Evolutionary conservation across 1,139 yeast genomes (phyloP).

Genomic region (Lizanozyma gosingica): DNA sequence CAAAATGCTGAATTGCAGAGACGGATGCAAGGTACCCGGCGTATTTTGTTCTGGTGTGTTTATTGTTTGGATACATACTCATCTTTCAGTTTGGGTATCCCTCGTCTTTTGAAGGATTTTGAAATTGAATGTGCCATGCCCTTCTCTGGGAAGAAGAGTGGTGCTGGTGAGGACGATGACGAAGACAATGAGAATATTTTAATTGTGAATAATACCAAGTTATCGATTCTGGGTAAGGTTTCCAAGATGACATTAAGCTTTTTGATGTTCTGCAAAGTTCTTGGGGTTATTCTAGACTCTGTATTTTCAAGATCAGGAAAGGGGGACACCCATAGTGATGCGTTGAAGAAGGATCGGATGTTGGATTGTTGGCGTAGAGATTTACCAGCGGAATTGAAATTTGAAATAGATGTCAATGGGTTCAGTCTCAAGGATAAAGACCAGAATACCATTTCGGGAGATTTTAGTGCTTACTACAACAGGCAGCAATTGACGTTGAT

Average conservation of each 20-base stretch:
- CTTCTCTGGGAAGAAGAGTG: slow-evolving; percentile 45
- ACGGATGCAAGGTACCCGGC: slow-evolving; percentile 69
- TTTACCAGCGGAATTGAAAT: slow-evolving; percentile 51
- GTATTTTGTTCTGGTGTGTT: slow-evolving; percentile 78
- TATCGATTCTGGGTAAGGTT: slow-evolving; percentile 63
- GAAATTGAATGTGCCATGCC: slow-evolving; percentile 87
- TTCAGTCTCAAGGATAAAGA: slow-evolving; percentile 31
- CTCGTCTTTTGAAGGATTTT: slow-evolving; percentile 66
- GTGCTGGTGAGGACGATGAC: slow-evolving; percentile 22
- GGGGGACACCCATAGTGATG: slow-evolving; percentile 26
- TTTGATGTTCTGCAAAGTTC: slow-evolving; percentile 63
- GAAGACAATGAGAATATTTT: slow-evolving; percentile 44
- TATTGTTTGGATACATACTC: slow-evolving; percentile 72
- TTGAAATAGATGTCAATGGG: slow-evolving; percentile 64
- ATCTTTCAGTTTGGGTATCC: slow-evolving; percentile 73
- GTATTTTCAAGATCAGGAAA: slow-evolving; percentile 42
- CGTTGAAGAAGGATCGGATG: slow-evolving; percentile 53
- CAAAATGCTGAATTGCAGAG: slow-evolving; percentile 42
- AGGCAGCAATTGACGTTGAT: slow-evolving; percentile 54
- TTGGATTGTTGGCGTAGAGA: slow-evolving; percentile 76
- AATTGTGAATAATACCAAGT: slow-evolving; percentile 46
- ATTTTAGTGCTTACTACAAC: slow-evolving; percentile 26
- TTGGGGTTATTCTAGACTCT: slow-evolving; percentile 67
- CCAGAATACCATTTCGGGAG: slow-evolving; percentile 16
- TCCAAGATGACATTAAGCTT: slow-evolving; percentile 51